These are phyloP conservation scores for Calonectria hongkongensis DNA, from an alignment of 2,329 filamentous ascomycete species.

Conservation along the genomic window DNA sequence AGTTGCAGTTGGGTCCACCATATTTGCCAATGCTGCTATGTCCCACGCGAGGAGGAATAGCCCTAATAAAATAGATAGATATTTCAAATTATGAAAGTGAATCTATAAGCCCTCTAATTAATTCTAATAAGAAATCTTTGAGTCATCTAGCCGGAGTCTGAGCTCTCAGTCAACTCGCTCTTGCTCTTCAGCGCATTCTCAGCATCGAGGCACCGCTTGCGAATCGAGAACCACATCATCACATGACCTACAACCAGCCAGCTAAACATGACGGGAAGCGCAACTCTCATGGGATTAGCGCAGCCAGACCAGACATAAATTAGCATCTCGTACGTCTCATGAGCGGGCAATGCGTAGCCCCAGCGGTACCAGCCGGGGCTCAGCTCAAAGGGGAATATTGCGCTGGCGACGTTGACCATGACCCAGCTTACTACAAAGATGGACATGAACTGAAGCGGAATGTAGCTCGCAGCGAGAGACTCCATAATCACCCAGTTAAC, in stretches of 20 bases:
- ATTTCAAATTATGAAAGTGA: too few species aligned
- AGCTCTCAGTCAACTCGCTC: conserved; percentile 10
- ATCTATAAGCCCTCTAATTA: neutral
- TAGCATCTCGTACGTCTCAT: conserved; percentile 59
- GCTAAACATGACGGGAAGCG: conserved; percentile 65
- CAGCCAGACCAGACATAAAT: conserved; percentile 66
- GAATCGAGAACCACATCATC: conserved; percentile 48
- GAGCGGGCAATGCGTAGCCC: conserved; percentile 61
- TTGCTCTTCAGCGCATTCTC: conserved; percentile 27
- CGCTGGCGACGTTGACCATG: conserved; percentile 62
- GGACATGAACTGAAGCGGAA: conserved; percentile 61
- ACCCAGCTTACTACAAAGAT: conserved; percentile 66
- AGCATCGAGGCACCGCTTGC: conserved; percentile 49
- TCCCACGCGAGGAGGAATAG: too few species aligned
- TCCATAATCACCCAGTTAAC: conserved; percentile 66
- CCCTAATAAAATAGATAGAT: too few species aligned
- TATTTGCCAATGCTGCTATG: too few species aligned
- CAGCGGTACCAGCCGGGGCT: conserved; percentile 63
- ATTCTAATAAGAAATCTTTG: neutral
- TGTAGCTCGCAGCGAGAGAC: conserved; percentile 48
- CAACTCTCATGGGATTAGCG: conserved; percentile 59
- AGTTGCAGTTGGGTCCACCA: too few species aligned
- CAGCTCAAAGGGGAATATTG: conserved; percentile 61
- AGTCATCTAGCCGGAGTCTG: conserved; percentile 16
- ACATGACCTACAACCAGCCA: conserved; percentile 60